Evolutionary conservation across 805 yeast species (phyloP), one percentile per base, ranked within the genome.

Genomic region (Kuraishia hungarica): DNA sequence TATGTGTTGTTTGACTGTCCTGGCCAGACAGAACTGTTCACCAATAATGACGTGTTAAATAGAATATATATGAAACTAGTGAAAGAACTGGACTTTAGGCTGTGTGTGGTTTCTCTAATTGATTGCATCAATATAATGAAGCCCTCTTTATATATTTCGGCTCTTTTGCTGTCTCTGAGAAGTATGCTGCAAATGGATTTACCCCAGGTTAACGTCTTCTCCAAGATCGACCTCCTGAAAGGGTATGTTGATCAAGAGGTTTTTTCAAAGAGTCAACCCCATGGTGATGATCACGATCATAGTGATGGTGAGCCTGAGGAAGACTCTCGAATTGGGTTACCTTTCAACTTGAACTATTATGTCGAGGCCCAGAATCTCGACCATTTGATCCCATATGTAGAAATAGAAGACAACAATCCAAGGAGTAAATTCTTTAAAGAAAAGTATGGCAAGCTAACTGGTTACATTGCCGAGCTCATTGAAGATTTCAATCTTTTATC

Each of bases 1-100:
- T 90, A 90, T 60, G 67, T 90, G 13, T 73, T 90, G 2, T 88
- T 90, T 70, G 97, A 90, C 68, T 89, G 96, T 64, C 97, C 97
- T 1, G 99, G 99, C 1, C 99, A 94, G 67, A 94, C 91, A 1
- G 99, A 94, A 67, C 77, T 94, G 17, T 94, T 89, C 71, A 94
- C 99, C 2, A 96, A 89, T 64, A 96, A 89, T 63, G 79, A 84
- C 0, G 84, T 97, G 0, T 72, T 96, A 49, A 78, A 76, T 48
- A 74, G 75, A 53, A 86, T 94, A 4, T 89, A 92, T 69, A 78
- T 79, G 58, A 76, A 67, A 51, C 71, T 94, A 50, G 84, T 82
- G 57, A 82, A 82, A 53, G 78, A 79, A 60, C 67, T 84, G 19
- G 91, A 84, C 58, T 78, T 89, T 62, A 75, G 98, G 53, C 67